These are phyloP conservation scores for Pleurotus sapidus DNA, from an alignment of 768 basidiomycete genomes.

Conservation along the genomic window DNA sequence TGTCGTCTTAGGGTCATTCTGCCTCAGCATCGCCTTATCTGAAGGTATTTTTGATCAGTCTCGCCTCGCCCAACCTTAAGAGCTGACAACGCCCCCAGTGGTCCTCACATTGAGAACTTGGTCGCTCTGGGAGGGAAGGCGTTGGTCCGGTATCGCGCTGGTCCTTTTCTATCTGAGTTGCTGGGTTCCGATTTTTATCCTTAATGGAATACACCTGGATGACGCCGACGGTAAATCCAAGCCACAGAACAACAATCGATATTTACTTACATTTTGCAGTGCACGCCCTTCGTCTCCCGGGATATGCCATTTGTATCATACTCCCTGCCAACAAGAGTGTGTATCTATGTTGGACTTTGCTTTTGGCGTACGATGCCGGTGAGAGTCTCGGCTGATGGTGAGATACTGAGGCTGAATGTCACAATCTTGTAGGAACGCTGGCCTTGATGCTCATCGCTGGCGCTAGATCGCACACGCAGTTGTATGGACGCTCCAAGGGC, in stretches of 20 bases:
- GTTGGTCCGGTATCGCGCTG: background rate
- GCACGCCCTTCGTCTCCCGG: background rate
- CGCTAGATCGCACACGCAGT: too few relatives aligned
- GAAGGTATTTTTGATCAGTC: background rate
- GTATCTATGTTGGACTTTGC: conserved; percentile 1
- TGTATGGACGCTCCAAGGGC: too few relatives aligned
- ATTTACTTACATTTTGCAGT: background rate
- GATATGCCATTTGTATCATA: background rate
- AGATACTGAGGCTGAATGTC: too few relatives aligned
- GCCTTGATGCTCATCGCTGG: too few relatives aligned
- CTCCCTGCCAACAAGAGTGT: background rate
- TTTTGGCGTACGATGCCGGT: conserved; percentile 3
- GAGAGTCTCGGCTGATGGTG: too few relatives aligned
- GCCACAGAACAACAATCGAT: too few relatives aligned
- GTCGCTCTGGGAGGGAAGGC: background rate
- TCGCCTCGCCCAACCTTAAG: too few relatives aligned
- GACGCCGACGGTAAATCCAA: background rate
- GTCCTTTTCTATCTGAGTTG: background rate
- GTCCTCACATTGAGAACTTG: conserved; percentile 2
- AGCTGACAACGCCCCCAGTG: background rate
- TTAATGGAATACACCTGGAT: background rate
- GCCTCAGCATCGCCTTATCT: background rate
- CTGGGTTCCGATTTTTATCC: background rate
- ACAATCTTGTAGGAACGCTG: too few relatives aligned
- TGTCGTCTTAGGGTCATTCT: background rate